These are phyloP conservation scores for Discostella stelligera DNA, from an alignment of 352 stramenopile species.

Conservation along the genomic window DNA sequence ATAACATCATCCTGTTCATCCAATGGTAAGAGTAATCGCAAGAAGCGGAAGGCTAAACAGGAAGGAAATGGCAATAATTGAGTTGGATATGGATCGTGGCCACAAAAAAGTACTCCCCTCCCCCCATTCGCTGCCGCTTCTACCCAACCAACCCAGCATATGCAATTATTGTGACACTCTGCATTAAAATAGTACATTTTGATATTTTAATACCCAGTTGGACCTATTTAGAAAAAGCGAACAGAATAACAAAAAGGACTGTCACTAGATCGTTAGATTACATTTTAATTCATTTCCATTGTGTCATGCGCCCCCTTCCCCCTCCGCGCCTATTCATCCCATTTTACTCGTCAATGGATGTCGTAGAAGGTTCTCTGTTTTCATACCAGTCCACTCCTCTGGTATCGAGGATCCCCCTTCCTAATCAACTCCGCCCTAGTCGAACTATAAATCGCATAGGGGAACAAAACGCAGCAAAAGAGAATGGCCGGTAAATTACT, in stretches of 20 bases:
- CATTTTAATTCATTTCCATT: background rate
- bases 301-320: too few relatives aligned
- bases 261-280: background rate
- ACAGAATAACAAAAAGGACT: background rate
- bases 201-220: background rate
- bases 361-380: too few relatives aligned
- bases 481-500: slow-evolving; percentile 45
- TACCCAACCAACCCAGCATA: background rate
- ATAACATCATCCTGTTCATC: background rate
- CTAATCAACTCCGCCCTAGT: slow-evolving; percentile 61
- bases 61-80: background rate
- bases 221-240: background rate
- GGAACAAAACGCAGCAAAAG: slow-evolving; percentile 44
- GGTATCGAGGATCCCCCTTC: slow-evolving; percentile 71
- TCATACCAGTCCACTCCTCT: slow-evolving; percentile 38
- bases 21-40: background rate
- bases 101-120: too few relatives aligned
- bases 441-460: slow-evolving; percentile 56
- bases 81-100: too few relatives aligned
- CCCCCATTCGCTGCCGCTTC: background rate
- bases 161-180: background rate
- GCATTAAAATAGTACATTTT: background rate
- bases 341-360: too few relatives aligned
- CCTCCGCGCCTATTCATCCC: too few relatives aligned
- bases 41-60: background rate